These are phyloP conservation scores for Penicillium psychrosexuale DNA, from an alignment of 2,329 filamentous ascomycete species.

Conservation along the genomic window DNA sequence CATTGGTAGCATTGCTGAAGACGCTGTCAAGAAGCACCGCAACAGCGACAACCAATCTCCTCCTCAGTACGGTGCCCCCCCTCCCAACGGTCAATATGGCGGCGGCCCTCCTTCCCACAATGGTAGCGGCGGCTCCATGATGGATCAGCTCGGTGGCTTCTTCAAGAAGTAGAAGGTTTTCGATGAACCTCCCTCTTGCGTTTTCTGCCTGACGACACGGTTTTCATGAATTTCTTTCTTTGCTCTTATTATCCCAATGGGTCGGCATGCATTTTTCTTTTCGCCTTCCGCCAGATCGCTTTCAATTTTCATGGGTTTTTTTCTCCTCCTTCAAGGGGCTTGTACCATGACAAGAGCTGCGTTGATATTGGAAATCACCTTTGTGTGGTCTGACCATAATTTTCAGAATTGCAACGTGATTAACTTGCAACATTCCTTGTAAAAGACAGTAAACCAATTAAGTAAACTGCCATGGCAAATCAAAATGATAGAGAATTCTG, in stretches of 20 bases:
- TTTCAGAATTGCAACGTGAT: constrained; percentile 13
- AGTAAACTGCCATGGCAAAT: not conserved
- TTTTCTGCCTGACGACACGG: constrained; percentile 15
- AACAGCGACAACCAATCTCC: constrained; percentile 36
- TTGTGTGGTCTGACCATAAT: constrained; percentile 10
- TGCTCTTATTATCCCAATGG: constrained; percentile 9
- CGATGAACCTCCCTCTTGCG: constrained; percentile 1
- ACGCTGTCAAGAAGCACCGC: constrained; percentile 44
- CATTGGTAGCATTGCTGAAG: constrained; percentile 46
- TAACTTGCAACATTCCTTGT: not conserved
- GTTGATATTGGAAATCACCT: constrained; percentile 14
- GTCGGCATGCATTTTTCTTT: constrained; percentile 17
- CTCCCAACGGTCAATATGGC: constrained; percentile 20
- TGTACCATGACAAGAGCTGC: constrained; percentile 16
- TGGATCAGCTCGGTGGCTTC: constrained; percentile 37
- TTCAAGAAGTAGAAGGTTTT: constrained; percentile 36
- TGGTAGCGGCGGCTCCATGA: constrained; percentile 22
- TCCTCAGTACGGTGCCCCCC: constrained; percentile 11
- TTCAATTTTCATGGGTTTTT: constrained; percentile 3
- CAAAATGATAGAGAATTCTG: too few relatives aligned
- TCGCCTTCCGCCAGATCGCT: constrained; percentile 6
- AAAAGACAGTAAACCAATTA: not conserved
- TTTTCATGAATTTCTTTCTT: constrained; percentile 25
- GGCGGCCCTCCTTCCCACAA: constrained; percentile 24
- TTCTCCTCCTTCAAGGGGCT: not conserved